Evolutionary conservation across 345 rosid species (phyloP).

Genomic region (Moringa oleifera): DNA sequence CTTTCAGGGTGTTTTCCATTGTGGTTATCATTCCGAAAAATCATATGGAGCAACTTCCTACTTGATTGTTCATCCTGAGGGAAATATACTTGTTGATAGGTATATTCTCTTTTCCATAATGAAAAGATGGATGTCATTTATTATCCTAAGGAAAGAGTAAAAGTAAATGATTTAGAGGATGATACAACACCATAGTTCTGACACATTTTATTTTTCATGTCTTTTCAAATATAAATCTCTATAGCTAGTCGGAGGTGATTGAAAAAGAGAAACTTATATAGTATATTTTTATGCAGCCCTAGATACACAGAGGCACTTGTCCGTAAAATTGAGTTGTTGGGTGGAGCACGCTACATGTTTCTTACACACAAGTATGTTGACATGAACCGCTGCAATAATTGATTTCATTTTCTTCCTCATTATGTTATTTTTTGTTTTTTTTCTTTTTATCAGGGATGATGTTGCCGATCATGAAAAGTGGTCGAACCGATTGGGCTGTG

Average conservation of each 20-base stretch:
- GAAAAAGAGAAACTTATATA: too few relatives aligned
- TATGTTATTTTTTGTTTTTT: too few relatives aligned
- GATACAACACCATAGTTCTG: too few relatives aligned
- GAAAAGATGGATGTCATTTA: too few relatives aligned
- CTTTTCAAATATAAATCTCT: too few relatives aligned
- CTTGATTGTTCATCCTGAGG: slow-evolving; percentile 48
- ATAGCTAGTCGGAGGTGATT: too few relatives aligned
- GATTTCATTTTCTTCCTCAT: slow-evolving; percentile 3
- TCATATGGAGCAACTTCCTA: slow-evolving; percentile 59
- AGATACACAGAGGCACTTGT: slow-evolving; percentile 52
- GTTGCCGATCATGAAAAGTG: slow-evolving; percentile 66
- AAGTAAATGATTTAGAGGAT: too few relatives aligned
- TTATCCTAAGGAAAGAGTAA: too few relatives aligned
- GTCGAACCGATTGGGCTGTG: slow-evolving; percentile 43
- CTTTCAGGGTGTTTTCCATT: slow-evolving; percentile 56
- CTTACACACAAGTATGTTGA: slow-evolving; percentile 49
- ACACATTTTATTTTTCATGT: too few relatives aligned
- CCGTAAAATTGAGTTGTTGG: slow-evolving; percentile 38
- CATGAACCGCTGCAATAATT: neutral
- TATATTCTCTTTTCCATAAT: too few relatives aligned
- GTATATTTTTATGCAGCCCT: slow-evolving; percentile 49
- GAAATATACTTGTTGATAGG: slow-evolving; percentile 65
- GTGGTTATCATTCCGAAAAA: slow-evolving; percentile 65
- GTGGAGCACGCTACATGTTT: slow-evolving; percentile 55
- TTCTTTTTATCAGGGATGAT: slow-evolving; percentile 60